Conservation (phyloP, 2,329 filamentous ascomycete genomes). For the Arthrobotrys entomopaga region DNA sequence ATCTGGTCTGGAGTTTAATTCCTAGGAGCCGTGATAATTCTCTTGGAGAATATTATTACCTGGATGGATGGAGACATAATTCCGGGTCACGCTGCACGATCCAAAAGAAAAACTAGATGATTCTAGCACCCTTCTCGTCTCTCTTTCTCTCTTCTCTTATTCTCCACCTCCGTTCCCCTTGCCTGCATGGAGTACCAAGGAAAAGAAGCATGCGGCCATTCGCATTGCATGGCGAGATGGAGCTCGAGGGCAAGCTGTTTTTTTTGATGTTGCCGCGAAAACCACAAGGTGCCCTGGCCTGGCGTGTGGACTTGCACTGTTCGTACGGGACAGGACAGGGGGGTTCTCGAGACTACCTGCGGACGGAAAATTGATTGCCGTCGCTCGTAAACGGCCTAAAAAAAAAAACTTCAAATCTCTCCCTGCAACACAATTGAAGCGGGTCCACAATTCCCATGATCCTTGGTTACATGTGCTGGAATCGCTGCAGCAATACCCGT, state of each 20-base stretch:
- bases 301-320: no score
- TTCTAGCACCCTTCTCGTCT: constrained; percentile 9
- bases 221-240: no score
- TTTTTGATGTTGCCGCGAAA: constrained; percentile 20
- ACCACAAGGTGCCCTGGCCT: constrained; percentile 43
- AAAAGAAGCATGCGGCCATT: constrained; percentile 12
- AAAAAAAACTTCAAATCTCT: constrained; percentile 41
- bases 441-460: constrained; percentile 53
- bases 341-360: no score
- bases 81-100: constrained; percentile 52
- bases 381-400: constrained; percentile 50
- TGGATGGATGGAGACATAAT: constrained; percentile 38
- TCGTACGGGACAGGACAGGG: no score
- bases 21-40: no score
- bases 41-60: no score
- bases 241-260: constrained; percentile 1
- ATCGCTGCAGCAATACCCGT: constrained; percentile 25
- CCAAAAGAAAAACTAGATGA: constrained; percentile 21
- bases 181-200: constrained; percentile 15
- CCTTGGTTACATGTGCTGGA: constrained; percentile 33
- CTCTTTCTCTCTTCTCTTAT: neutral
- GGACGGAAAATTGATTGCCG: constrained; percentile 56
- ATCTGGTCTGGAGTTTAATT: neutral
- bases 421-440: constrained; percentile 48
- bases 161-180: constrained; percentile 19